phyloP scores from a whole-genome alignment of 176 grass and related monocot species.

The Zea mays region DNA sequence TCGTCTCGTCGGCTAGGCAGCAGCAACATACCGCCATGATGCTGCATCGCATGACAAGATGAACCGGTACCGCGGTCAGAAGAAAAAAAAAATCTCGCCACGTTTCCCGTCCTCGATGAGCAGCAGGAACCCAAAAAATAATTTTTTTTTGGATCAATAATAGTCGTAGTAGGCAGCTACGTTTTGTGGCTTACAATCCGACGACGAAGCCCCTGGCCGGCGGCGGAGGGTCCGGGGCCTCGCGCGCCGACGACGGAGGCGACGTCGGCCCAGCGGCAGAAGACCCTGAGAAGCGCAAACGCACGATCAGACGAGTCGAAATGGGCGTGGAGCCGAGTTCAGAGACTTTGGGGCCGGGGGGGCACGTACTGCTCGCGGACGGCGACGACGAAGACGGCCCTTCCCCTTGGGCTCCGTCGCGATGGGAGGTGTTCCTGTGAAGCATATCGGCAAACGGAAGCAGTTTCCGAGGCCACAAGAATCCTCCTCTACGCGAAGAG shows the following conservation, averaged over 20 bases:
- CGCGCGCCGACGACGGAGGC: slow-evolving; percentile 20
- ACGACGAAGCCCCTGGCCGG: slow-evolving; percentile 24
- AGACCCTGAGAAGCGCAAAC: neutral
- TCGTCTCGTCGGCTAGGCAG: slow-evolving; percentile 43
- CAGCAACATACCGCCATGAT: slow-evolving; percentile 45
- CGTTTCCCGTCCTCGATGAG: neutral
- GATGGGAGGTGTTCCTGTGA: slow-evolving; percentile 9
- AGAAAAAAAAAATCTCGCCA: neutral
- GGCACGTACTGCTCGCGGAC: slow-evolving; percentile 6
- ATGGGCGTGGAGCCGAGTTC: neutral
- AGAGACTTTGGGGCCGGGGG: neutral
- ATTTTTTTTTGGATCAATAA: neutral
- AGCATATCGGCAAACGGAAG: neutral
- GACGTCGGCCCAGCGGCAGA: slow-evolving; percentile 12
- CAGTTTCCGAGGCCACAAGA: neutral
- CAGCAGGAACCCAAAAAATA: neutral
- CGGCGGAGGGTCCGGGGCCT: neutral
- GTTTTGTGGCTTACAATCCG: slow-evolving; percentile 44
- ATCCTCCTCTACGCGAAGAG: neutral
- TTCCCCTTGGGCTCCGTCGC: neutral
- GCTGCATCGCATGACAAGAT: slow-evolving; percentile 32
- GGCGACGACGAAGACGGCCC: neutral
- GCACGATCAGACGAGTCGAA: neutral
- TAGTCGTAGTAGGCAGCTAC: neutral
- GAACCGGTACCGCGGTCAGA: neutral